A percentile compares a stretch with the other conserved stretches of the same genome.
Conservation (phyloP, 2,329 filamentous ascomycete genomes). For the Hypoxylon sp. region DNA sequence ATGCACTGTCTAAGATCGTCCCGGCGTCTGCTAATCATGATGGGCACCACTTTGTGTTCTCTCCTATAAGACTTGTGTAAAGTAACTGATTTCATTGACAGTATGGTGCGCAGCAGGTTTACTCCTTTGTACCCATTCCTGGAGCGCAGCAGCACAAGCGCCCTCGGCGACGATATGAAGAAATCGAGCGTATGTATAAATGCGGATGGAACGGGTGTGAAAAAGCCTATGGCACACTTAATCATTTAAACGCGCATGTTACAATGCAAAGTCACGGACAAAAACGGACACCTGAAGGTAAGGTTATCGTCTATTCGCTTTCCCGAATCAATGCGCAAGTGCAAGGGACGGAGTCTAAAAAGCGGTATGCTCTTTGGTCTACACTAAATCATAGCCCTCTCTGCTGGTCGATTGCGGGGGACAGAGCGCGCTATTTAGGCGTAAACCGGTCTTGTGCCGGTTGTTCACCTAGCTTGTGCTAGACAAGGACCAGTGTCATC, state of each 20-base stretch:
- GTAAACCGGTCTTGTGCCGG: slow-evolving; percentile 31
- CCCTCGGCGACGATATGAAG: slow-evolving; percentile 92
- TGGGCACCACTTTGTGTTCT: slow-evolving; percentile 28
- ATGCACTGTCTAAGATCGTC: background rate
- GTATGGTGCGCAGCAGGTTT: slow-evolving; percentile 75
- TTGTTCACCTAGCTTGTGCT: slow-evolving; percentile 29
- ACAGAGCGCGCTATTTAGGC: slow-evolving; percentile 29
- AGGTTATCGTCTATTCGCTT: slow-evolving; percentile 51
- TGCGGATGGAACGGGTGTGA: slow-evolving; percentile 99
- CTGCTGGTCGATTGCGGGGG: slow-evolving; percentile 20
- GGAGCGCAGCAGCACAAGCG: slow-evolving; percentile 98
- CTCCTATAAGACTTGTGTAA: slow-evolving; percentile 39
- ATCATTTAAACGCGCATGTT: slow-evolving; percentile 97
- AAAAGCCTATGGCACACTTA: slow-evolving; percentile 97
- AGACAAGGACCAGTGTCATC: slow-evolving; percentile 21
- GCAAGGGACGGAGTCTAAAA: slow-evolving; percentile 1
- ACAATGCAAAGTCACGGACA: slow-evolving; percentile 98
- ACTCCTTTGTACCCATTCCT: slow-evolving; percentile 97
- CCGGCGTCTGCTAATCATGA: slow-evolving; percentile 3
- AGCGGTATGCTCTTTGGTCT: slow-evolving; percentile 6
- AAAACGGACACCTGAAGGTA: slow-evolving; percentile 98
- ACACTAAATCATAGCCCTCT: slow-evolving; percentile 17
- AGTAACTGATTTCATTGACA: slow-evolving; percentile 54
- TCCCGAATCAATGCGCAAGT: background rate
- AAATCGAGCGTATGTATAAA: slow-evolving; percentile 99